Percentiles rank a stretch among this genome's conserved stretches.
phyloP scores from a whole-genome alignment of 2,329 filamentous ascomycete species.

The Talaromyces sp. region DNA sequence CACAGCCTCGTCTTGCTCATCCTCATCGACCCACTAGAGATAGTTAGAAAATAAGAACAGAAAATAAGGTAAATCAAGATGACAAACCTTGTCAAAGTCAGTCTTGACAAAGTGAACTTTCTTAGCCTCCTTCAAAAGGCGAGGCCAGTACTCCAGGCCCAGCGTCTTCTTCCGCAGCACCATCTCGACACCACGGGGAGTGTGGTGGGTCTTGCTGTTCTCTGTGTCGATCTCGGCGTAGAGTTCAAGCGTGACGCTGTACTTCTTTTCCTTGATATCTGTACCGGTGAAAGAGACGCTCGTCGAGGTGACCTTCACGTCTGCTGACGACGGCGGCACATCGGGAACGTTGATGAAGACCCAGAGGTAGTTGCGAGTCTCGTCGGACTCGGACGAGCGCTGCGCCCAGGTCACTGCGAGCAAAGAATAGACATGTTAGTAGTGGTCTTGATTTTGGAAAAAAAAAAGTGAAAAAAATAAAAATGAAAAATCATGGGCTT shows the following conservation, averaged over 20 bases:
- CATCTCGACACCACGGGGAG: conserved; percentile 78
- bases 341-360: conserved; percentile 87
- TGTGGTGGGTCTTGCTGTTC: conserved; percentile 84
- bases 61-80: not conserved
- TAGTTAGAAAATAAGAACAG: not conserved
- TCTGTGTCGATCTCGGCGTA: conserved; percentile 84
- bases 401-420: conserved; percentile 89
- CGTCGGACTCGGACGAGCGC: conserved; percentile 76
- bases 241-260: conserved; percentile 81
- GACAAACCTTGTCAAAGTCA: conserved; percentile 85
- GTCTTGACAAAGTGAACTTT: conserved; percentile 97
- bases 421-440: not conserved
- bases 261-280: conserved; percentile 81
- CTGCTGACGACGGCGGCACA: conserved; percentile 68
- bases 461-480: not conserved
- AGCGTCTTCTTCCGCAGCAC: conserved; percentile 97
- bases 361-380: conserved; percentile 90
- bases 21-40: conserved; percentile 86
- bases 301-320: conserved; percentile 77
- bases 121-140: conserved; percentile 83
- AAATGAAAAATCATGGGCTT: too few relatives aligned
- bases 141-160: conserved; percentile 91
- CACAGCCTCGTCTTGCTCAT: conserved; percentile 87
- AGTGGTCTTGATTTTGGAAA: not conserved
- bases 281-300: conserved; percentile 76